Evolutionary conservation across 148 eudicot species (phyloP), one percentile per base, ranked within the genome.

Genomic region (Heliamphora exappendiculata): DNA sequence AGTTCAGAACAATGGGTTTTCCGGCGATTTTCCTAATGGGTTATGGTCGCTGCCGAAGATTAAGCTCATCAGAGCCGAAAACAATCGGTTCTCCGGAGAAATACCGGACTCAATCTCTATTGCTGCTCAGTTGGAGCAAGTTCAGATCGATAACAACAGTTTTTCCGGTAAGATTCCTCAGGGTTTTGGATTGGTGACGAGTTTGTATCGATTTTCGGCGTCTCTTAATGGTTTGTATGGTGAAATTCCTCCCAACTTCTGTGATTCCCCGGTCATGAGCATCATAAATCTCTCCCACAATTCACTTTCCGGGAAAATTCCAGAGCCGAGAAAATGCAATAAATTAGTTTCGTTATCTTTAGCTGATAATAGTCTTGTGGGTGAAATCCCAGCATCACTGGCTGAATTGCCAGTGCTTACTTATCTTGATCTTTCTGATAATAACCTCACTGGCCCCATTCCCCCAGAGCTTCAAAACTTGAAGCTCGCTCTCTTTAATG

Each of bases 91-190:
- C 84, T 78, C 88, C 22, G 98, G 98, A 58, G 85, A 83, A 79
- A 84, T 93, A 20, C 92, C 93, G 31, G 92, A 87, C 65, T 82
- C 84, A 12, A 79, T 89, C 67, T 86, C 98, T 22, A 78, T 57
- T 71, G 92, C 92, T 80, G 72, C 84, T 51, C 84, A 87, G 37
- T 72, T 93, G 65, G 98, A 93, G 86, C 96, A 93, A 83, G 94
- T 91, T 85, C 98, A 93, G 88, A 91, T 93, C 76, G 98, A 93
- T 87, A 91, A 91, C 81, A 93, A 93, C 81, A 91, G 87, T 57
- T 91, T 93, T 76, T 83, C 76, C 76, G 86, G 92, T 73, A 76
- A 47, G 74, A 83, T 93, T 60, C 98, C 98, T 66, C 76, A 72
- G 36, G 94, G 96, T 59, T 84, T 93, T 87, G 98, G 98, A 19